Evolutionary conservation across 176 grass and related monocot genomes (phyloP), one percentile per base, ranked within the genome.

Genomic region (Avena eriantha): DNA sequence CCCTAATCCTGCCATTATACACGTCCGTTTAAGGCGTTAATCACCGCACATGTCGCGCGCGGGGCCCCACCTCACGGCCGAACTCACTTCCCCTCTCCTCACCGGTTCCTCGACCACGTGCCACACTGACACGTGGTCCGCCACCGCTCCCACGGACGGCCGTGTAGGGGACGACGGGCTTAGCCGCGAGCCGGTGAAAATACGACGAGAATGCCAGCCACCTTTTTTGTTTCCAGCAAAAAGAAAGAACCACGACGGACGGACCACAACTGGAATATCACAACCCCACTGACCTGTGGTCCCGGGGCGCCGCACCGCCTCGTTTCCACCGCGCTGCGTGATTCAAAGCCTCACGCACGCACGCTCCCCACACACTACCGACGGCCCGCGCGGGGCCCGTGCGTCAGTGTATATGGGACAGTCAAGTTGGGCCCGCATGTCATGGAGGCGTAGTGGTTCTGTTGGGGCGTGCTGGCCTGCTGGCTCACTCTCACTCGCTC

Each of bases 381-480:
- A 56, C 68, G 68, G 23, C 39, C 69, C 57, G 14, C 35, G 17
- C 54, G 26, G 22, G 17, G 39, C 50, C 10, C 39, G 7, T 9
- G 10, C 57, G 57, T 60, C 57, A 58, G 8, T n/a, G 56, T 47
- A 8, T 2, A 10, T 1, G 9, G 8, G 45, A 47, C 45, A 7
- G 10, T 2, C 7, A 9, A 13, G 0, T 2, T 2, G 63, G 21
- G 0, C 63, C 87, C 31, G 5, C 81, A 16, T 0, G 75, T 3
- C 81, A 89, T 31, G 0, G 33, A 10, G 16, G 9, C 1, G 66
- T 19, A 45, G 63, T 61, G 55, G 74, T 67, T 87, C 80, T 49
- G 48, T 24, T 87, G 56, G 43, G 35, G 41, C 8, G 89, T 90
- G 80, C 89, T 84, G 75, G 8, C 58, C 16, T 1, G 24, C 75